Evolutionary conservation across 1,284 basidiomycete genomes (phyloP).

Genomic region (Sphagnurus paluster): DNA sequence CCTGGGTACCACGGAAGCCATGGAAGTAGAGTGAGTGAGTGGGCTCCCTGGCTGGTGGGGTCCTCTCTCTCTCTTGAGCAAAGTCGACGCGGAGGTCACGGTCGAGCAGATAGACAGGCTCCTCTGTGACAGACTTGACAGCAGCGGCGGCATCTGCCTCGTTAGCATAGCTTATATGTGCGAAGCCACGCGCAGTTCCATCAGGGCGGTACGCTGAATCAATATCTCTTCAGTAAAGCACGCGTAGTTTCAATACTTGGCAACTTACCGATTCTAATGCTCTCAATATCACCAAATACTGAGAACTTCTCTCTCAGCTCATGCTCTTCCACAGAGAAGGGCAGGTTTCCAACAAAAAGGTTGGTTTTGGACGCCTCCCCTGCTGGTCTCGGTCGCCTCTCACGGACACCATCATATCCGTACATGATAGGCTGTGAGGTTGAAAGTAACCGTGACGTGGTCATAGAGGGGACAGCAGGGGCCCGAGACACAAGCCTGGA

Average conservation of each 20-base stretch:
- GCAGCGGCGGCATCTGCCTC: constrained; percentile 36
- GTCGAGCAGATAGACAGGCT: constrained; percentile 45
- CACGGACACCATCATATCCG: not conserved
- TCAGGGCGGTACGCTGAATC: constrained; percentile 26
- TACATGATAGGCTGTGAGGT: constrained; percentile 14
- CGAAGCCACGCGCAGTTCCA: constrained; percentile 41
- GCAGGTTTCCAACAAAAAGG: constrained; percentile 47
- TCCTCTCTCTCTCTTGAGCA: constrained; percentile 14
- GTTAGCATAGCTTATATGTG: constrained; percentile 42
- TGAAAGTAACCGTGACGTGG: constrained; percentile 17
- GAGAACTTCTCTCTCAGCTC: constrained; percentile 37
- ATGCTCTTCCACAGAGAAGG: constrained; percentile 38
- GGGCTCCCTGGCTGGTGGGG: constrained; percentile 22
- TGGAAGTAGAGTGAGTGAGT: constrained; percentile 40
- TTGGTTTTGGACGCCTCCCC: constrained; percentile 27
- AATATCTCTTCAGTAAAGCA: constrained; percentile 3
- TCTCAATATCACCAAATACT: constrained; percentile 34
- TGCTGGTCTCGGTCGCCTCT: not conserved
- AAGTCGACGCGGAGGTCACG: constrained; percentile 43
- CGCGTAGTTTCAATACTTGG: constrained; percentile 7
- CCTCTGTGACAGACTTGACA: constrained; percentile 32
- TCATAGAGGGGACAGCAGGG: constrained; percentile 2
- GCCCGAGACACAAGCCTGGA: constrained; percentile 9
- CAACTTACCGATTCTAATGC: constrained; percentile 36
- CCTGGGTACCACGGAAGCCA: constrained; percentile 31